phyloP scores from a whole-genome alignment of 768 basidiomycete genomes.

The Russula brevipes region DNA sequence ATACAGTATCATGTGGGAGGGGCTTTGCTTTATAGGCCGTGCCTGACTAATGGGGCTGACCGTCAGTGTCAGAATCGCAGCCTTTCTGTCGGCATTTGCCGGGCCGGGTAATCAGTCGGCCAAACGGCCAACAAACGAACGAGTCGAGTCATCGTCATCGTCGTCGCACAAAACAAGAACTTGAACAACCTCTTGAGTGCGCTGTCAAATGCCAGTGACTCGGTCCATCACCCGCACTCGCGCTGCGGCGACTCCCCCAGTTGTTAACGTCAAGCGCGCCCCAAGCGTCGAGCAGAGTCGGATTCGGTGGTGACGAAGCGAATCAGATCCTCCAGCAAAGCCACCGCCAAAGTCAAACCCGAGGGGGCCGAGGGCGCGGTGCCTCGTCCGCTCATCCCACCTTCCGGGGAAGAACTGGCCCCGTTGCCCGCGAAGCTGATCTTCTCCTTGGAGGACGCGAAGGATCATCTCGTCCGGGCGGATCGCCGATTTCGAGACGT shows the following conservation, averaged over 20 bases:
- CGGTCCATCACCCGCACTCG: slow-evolving; percentile 26
- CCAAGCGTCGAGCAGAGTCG: slow-evolving; percentile 10
- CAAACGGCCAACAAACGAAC: no score
- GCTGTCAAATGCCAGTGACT: slow-evolving; percentile 26
- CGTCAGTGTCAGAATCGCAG: neutral
- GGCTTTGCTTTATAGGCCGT: neutral
- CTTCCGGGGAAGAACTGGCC: slow-evolving; percentile 8
- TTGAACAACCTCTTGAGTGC: neutral
- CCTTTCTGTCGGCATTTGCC: neutral
- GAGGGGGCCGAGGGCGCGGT: neutral
- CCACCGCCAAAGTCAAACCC: slow-evolving; percentile 5
- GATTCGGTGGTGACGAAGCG: slow-evolving; percentile 9
- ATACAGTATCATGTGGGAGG: neutral
- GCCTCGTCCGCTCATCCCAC: neutral
- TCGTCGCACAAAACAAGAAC: no score
- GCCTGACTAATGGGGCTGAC: neutral
- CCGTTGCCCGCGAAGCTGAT: slow-evolving; percentile 65
- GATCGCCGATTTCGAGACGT: slow-evolving; percentile 70
- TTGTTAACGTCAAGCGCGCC: slow-evolving; percentile 1
- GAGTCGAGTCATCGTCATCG: no score
- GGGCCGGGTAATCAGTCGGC: neutral
- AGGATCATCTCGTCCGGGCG: slow-evolving; percentile 56
- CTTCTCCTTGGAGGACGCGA: slow-evolving; percentile 76
- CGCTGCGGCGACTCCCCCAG: neutral
- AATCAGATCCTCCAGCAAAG: neutral